Evolutionary conservation across 2,329 filamentous ascomycete species (phyloP).

Genomic region (Paradendryphiella salina): DNA sequence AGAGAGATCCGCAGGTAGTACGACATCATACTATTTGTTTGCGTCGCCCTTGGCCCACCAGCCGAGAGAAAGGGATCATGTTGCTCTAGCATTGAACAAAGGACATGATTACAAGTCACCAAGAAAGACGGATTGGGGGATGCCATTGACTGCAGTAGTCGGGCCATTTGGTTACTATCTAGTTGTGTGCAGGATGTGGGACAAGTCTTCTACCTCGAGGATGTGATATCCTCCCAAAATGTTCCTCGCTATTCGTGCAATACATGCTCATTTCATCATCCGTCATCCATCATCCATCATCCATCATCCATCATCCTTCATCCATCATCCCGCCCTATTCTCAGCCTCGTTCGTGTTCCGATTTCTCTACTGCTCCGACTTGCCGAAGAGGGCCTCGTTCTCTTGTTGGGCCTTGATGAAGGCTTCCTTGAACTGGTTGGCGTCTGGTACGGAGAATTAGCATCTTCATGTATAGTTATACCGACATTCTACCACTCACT

Average conservation of each 20-base stretch:
- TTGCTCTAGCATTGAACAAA: neutral
- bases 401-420: constrained; percentile 97
- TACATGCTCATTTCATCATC: constrained; percentile 21
- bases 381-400: constrained; percentile 80
- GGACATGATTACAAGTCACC: neutral
- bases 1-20: too few relatives aligned
- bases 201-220: constrained; percentile 33
- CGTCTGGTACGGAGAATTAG: constrained; percentile 62
- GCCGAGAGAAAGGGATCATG: neutral
- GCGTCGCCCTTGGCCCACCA: neutral
- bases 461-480: constrained; percentile 25
- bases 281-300: neutral
- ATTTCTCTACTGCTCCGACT: constrained; percentile 50
- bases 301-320: neutral
- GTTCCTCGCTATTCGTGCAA: constrained; percentile 36
- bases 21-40: too few relatives aligned
- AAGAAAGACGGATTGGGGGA: constrained; percentile 7
- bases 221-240: constrained; percentile 34
- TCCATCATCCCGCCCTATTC: constrained; percentile 5
- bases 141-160: constrained; percentile 27
- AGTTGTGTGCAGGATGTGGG: constrained; percentile 42
- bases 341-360: constrained; percentile 14
- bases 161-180: constrained; percentile 42
- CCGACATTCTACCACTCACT: constrained; percentile 64
- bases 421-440: constrained; percentile 95